Evolutionary conservation across 23 red algal species (phyloP).

Genomic region (Gracilaria domingensis): DNA sequence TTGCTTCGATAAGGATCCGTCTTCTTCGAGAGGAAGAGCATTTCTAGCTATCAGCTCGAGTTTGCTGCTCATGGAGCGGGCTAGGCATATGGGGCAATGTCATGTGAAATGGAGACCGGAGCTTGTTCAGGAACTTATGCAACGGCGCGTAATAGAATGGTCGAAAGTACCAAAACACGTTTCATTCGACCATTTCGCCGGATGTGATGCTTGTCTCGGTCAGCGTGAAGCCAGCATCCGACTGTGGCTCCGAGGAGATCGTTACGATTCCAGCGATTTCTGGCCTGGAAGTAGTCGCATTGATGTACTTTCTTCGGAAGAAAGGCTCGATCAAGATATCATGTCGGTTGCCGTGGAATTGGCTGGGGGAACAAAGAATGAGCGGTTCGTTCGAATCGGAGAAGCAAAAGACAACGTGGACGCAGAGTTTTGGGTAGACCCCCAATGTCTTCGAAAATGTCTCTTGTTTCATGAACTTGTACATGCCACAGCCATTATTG

Average conservation of each 20-base stretch:
- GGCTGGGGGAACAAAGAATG: neutral
- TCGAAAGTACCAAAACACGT: slow-evolving; percentile 6
- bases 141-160: slow-evolving; percentile 32
- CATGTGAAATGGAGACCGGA: slow-evolving; percentile 26
- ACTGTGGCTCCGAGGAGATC: slow-evolving; percentile 7
- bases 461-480: slow-evolving; percentile 54
- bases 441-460: slow-evolving; percentile 51
- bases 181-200: slow-evolving; percentile 29
- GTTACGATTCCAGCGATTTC: slow-evolving; percentile 40
- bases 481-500: slow-evolving; percentile 28
- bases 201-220: slow-evolving; percentile 35
- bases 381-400: neutral
- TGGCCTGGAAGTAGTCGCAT: slow-evolving; percentile 27
- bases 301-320: slow-evolving; percentile 19
- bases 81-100: slow-evolving; percentile 54
- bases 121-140: slow-evolving; percentile 18
- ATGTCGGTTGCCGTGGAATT: slow-evolving; percentile 20
- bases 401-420: neutral
- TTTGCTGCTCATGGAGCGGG: slow-evolving; percentile 33
- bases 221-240: slow-evolving; percentile 21
- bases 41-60: slow-evolving; percentile 36
- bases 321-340: neutral
- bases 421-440: slow-evolving; percentile 44
- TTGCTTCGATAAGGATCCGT: slow-evolving; percentile 33
- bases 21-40: slow-evolving; percentile 20